These are phyloP conservation scores for Prunus salicina DNA, from an alignment of 306 rosid species.

Conservation along the genomic window DNA sequence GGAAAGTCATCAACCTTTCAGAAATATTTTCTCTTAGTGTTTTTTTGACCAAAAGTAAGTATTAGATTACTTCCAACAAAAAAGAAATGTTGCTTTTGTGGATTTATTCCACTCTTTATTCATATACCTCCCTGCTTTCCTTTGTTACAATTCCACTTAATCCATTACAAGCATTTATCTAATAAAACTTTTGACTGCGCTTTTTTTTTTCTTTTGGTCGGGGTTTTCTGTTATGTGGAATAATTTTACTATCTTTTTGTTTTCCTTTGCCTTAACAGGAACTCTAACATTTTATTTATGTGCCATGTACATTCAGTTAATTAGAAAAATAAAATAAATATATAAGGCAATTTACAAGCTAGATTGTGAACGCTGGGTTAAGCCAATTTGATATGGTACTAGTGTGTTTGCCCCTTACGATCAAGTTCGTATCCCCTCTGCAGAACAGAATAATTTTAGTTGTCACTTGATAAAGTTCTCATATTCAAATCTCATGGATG, in stretches of 20 bases:
- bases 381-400: too few relatives aligned
- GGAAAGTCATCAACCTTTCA: neutral
- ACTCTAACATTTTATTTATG: neutral
- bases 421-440: too few relatives aligned
- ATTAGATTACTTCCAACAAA: too few relatives aligned
- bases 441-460: too few relatives aligned
- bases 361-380: too few relatives aligned
- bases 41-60: neutral
- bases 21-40: neutral
- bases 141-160: slow-evolving; percentile 1
- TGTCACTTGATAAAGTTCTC: too few relatives aligned
- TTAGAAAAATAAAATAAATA: too few relatives aligned
- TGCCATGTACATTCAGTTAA: too few relatives aligned
- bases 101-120: neutral
- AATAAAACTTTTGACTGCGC: slow-evolving; percentile 6
- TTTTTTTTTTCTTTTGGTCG: neutral
- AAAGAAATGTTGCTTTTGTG: neutral
- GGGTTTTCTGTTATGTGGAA: neutral
- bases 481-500: too few relatives aligned
- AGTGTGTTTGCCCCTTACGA: too few relatives aligned
- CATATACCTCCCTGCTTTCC: neutral
- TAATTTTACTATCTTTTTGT: neutral
- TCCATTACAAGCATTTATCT: neutral
- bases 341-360: too few relatives aligned
- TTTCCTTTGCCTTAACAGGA: too few relatives aligned